Evolutionary conservation across 192 early-diverging fungal genomes (phyloP).

Genomic region (Linnemannia exigua): DNA sequence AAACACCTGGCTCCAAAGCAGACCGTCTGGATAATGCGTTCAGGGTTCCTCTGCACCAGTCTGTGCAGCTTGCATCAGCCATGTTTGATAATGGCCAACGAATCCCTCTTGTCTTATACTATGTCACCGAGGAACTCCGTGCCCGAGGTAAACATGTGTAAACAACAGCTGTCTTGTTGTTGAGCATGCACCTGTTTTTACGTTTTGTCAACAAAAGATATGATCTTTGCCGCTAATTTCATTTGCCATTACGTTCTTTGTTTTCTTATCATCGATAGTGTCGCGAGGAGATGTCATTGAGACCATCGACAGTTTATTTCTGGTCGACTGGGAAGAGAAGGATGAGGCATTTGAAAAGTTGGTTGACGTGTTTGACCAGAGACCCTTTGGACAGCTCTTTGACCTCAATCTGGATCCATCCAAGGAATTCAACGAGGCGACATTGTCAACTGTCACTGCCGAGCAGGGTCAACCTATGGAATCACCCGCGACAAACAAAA

Average conservation of each 20-base stretch:
- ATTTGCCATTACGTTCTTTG: background rate
- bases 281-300: background rate
- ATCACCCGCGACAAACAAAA: background rate
- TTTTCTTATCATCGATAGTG: background rate
- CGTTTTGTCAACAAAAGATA: background rate
- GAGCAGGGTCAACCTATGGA: background rate
- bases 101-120: constrained; percentile 26
- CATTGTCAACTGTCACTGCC: background rate
- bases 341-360: constrained; percentile 17
- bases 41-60: constrained; percentile 11
- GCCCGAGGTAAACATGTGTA: constrained; percentile 21
- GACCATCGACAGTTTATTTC: constrained; percentile 1
- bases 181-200: background rate
- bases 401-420: background rate
- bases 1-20: background rate
- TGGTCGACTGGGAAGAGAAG: constrained; percentile 9
- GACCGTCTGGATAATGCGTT: constrained; percentile 18
- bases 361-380: constrained; percentile 3
- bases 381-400: constrained; percentile 27
- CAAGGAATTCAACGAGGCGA: background rate
- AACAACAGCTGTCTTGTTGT: background rate
- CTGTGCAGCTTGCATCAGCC: constrained; percentile 26
- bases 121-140: constrained; percentile 28
- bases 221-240: background rate
- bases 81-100: constrained; percentile 21